Percentiles rank a stretch among this genome's conserved stretches.
phyloP scores from a whole-genome alignment of 2,329 filamentous ascomycete genomes.

The Pochonia chlamydosporia region DNA sequence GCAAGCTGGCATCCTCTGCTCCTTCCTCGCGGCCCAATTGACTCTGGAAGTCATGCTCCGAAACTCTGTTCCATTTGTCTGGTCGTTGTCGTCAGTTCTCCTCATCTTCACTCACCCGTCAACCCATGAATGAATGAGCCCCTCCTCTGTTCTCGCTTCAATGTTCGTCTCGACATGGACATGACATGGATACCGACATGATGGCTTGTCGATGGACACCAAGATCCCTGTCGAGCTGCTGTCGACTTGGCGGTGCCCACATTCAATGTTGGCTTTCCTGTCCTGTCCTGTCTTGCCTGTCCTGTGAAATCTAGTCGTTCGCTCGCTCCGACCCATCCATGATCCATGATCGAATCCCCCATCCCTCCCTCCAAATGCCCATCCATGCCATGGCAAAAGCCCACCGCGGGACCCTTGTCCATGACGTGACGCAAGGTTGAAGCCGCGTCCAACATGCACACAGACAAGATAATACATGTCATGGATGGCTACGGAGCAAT shows the following conservation, averaged over 20 bases:
- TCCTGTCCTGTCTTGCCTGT: neutral
- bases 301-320: neutral
- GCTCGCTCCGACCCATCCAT: neutral
- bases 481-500: neutral
- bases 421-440: conserved; percentile 4
- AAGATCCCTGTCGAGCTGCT: conserved; percentile 1
- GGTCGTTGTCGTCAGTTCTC: neutral
- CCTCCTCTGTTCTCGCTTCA: no score
- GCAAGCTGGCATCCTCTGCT: no score
- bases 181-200: neutral
- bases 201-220: neutral
- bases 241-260: conserved; percentile 1
- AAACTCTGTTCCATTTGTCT: no score
- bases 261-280: neutral
- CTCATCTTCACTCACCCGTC: neutral
- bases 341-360: neutral
- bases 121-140: no score
- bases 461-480: no score
- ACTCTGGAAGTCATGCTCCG: no score
- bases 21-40: no score
- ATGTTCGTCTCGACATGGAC: no score
- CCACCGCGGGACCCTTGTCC: neutral
- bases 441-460: no score
- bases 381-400: neutral
- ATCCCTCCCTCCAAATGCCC: neutral